Base-by-base conservation (phyloP, 108 stramenopile species). In the Licmophora abbreviata region DNA sequence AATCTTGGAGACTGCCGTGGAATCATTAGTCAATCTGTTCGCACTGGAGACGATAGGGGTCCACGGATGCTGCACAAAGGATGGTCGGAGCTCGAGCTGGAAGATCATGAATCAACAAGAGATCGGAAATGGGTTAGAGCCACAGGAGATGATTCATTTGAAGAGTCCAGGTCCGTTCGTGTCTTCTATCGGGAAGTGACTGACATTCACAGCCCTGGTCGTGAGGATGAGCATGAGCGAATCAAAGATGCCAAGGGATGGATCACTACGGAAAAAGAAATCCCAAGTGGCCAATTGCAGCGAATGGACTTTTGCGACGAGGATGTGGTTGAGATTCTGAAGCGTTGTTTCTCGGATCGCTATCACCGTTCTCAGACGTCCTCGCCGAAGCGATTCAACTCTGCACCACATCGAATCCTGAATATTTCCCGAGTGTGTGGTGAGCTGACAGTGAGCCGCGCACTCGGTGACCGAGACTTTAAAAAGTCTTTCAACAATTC, bases 381-480 rank as follows among this genome's bases (percentile, higher is more conserved):
- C 20, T 59, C 42, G 46, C 55, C 44, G 4, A 54, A 63, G 47
- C 54, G 73, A 56, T 64, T 64, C 42, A 69, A 64, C 35, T 68
- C 82, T 20, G 81, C 76, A 44, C 88, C 83, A 17, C 77, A 74
- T 29, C 65, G 83, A 40, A 72, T 77, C 29, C 61, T 83, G 15
- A 56, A 80, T 23, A 85, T 85, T 35, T 77, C 77, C 14, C 50
- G 84, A 44, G 82, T 85, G 10, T 90, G 88, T 58, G 84, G 88
- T 7, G 88, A 90, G 42, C 71, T 90, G 21, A 76, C 84, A 37
- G 84, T 90, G 5, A 85, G 81, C 59, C 61, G 88, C 53, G 84
- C 83, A 17, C 61, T 90, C 42, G 88, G 88, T 10, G 88, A 90
- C 49, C 67, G 84, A 27, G 84, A 85, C 31, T 90, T 85, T 56